Conservation (phyloP, 2,329 filamentous ascomycete species). For the Epichloe aotearoae region DNA sequence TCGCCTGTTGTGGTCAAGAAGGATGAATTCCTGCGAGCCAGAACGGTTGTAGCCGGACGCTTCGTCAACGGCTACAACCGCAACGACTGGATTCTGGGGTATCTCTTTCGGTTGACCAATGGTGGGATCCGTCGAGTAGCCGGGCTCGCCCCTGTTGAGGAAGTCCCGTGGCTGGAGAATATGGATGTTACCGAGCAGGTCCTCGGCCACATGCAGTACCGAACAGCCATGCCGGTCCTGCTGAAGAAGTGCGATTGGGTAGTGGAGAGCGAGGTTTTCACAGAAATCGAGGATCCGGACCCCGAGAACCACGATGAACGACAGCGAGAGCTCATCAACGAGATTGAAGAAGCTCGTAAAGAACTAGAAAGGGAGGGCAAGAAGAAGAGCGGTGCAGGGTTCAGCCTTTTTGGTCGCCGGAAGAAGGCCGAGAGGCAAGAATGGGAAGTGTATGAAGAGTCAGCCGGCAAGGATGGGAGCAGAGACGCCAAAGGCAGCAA, state of each 20-base stretch:
- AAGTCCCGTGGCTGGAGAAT: conserved; percentile 74
- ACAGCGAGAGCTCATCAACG: conserved; percentile 86
- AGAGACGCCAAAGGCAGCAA: conserved; percentile 11
- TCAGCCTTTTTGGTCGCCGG: conserved; percentile 70
- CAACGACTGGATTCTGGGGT: conserved; percentile 95
- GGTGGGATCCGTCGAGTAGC: conserved; percentile 84
- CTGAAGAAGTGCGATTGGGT: conserved; percentile 81
- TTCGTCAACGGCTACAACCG: conserved; percentile 91
- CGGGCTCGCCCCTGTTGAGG: conserved; percentile 65
- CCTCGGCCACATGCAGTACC: conserved; percentile 92
- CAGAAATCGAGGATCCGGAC: conserved; percentile 93
- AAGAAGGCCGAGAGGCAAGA: conserved; percentile 72
- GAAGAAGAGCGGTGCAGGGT: conserved; percentile 43
- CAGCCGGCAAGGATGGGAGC: conserved; percentile 24
- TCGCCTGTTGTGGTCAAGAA: conserved; percentile 82
- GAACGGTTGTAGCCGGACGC: conserved; percentile 76
- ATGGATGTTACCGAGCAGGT: conserved; percentile 77
- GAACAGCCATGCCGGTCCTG: conserved; percentile 77
- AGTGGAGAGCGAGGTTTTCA: conserved; percentile 86
- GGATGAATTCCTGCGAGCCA: conserved; percentile 73
- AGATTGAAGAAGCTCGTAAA: conserved; percentile 88
- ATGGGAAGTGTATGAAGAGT: conserved; percentile 89
- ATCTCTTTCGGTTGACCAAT: conserved; percentile 86
- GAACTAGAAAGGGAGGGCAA: conserved; percentile 71
- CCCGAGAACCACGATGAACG: conserved; percentile 81